phyloP scores from a whole-genome alignment of 192 early-diverging fungal species.

The Rhizoclosmatium sp. region DNA sequence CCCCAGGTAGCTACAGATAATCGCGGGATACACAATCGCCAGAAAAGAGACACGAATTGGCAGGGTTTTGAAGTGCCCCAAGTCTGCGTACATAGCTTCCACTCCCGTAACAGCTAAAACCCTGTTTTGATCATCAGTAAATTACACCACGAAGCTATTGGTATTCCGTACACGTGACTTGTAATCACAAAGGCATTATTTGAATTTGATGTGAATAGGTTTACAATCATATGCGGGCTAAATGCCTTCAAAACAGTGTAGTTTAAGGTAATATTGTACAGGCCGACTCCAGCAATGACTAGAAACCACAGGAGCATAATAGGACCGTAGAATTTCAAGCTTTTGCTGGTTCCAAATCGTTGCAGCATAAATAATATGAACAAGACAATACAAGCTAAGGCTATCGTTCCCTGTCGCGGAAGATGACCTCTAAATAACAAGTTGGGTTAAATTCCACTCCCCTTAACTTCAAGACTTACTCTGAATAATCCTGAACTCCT shows the following conservation, averaged over 20 bases:
- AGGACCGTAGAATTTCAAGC: slow-evolving; percentile 51
- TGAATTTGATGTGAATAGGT: slow-evolving; percentile 43
- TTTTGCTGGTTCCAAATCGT: slow-evolving; percentile 56
- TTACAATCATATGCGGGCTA: slow-evolving; percentile 53
- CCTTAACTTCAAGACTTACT: slow-evolving; percentile 8
- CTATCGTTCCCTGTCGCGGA: slow-evolving; percentile 37
- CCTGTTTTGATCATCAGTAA: slow-evolving; percentile 9
- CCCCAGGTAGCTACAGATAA: slow-evolving; percentile 59
- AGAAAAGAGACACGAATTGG: slow-evolving; percentile 59
- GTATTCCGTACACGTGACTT: slow-evolving; percentile 49
- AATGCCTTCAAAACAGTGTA: slow-evolving; percentile 49
- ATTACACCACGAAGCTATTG: background rate
- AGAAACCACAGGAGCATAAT: slow-evolving; percentile 60
- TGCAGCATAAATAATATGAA: slow-evolving; percentile 56
- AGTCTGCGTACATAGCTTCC: slow-evolving; percentile 65
- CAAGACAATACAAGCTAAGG: slow-evolving; percentile 45
- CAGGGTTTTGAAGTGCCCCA: slow-evolving; percentile 59
- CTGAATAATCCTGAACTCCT: slow-evolving; percentile 40
- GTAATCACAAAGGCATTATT: slow-evolving; percentile 40
- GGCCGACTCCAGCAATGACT: slow-evolving; percentile 49
- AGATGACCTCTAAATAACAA: slow-evolving; percentile 16
- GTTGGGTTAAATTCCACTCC: background rate
- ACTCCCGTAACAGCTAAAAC: slow-evolving; percentile 63
- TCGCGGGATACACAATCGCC: slow-evolving; percentile 54
- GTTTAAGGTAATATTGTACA: slow-evolving; percentile 57